These are phyloP conservation scores for Trichaptum fuscoviolaceum DNA, from an alignment of 768 basidiomycete genomes.

Conservation along the genomic window DNA sequence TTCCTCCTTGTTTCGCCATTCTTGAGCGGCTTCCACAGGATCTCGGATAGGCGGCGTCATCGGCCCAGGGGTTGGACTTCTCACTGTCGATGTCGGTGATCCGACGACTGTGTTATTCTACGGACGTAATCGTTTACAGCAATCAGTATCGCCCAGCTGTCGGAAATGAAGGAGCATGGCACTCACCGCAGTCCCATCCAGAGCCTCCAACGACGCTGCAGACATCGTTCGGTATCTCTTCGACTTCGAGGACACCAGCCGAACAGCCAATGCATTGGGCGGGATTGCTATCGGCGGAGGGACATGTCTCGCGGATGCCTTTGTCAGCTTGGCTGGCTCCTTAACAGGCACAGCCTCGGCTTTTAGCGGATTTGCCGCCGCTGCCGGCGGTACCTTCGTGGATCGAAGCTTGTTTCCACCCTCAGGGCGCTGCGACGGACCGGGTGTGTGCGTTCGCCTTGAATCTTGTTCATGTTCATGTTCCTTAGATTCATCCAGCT, in stretches of 20 bases:
- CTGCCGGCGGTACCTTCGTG: background rate
- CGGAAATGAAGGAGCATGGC: slow-evolving; percentile 8
- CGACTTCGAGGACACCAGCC: slow-evolving; percentile 16
- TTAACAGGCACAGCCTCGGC: background rate
- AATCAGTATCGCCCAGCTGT: background rate
- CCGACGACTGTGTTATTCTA: slow-evolving; percentile 70
- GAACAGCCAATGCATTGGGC: slow-evolving; percentile 9
- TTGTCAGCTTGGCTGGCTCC: slow-evolving; percentile 7
- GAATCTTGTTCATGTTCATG: slow-evolving; percentile 7
- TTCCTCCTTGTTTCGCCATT: slow-evolving; percentile 68
- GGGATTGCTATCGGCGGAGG: slow-evolving; percentile 25
- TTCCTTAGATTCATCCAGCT: slow-evolving; percentile 6
- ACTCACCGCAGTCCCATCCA: slow-evolving; percentile 74
- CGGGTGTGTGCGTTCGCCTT: slow-evolving; percentile 5
- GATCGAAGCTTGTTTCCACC: slow-evolving; percentile 1
- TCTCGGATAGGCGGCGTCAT: slow-evolving; percentile 61
- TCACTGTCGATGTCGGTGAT: slow-evolving; percentile 66
- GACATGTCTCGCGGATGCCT: slow-evolving; percentile 5
- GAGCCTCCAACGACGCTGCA: slow-evolving; percentile 69
- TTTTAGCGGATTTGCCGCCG: slow-evolving; percentile 2
- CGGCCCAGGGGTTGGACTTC: slow-evolving; percentile 50
- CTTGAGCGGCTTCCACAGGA: slow-evolving; percentile 53
- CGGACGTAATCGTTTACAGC: slow-evolving; percentile 2
- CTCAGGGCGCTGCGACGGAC: slow-evolving; percentile 3
- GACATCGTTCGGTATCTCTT: slow-evolving; percentile 66